These are phyloP conservation scores for Hortaea werneckii DNA, from an alignment of 2,329 filamentous ascomycete species.

Conservation along the genomic window DNA sequence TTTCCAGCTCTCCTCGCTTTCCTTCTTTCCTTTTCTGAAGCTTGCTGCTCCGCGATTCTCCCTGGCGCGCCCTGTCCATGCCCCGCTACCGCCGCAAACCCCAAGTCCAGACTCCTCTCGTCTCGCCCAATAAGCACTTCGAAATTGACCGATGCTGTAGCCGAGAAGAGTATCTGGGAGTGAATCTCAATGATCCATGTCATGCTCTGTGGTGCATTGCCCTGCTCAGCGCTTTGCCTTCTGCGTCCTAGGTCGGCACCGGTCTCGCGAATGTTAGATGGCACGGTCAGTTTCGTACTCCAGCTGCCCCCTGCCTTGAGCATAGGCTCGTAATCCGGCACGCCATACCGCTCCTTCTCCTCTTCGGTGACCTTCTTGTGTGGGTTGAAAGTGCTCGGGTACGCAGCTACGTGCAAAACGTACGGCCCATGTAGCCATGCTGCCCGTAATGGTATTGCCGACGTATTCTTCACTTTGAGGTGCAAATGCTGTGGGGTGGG, in stretches of 20 bases:
- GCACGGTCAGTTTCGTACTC: constrained; percentile 69
- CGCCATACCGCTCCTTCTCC: constrained; percentile 35
- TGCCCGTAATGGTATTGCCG: constrained; percentile 78
- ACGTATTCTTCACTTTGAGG: constrained; percentile 85
- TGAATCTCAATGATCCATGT: constrained; percentile 87
- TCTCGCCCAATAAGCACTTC: constrained; percentile 81
- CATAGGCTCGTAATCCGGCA: constrained; percentile 90
- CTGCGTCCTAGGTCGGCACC: constrained; percentile 34
- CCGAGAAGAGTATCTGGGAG: constrained; percentile 90
- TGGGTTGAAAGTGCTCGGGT: constrained; percentile 73
- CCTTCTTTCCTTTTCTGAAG: constrained; percentile 30
- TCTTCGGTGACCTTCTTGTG: constrained; percentile 65
- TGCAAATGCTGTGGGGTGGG: constrained; percentile 72
- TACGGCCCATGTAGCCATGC: constrained; percentile 97
- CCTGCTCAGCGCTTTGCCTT: constrained; percentile 28
- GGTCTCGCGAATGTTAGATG: constrained; percentile 61
- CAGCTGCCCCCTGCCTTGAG: constrained; percentile 88
- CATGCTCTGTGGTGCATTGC: constrained; percentile 43
- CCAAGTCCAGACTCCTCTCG: constrained; percentile 66
- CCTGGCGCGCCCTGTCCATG: constrained; percentile 50
- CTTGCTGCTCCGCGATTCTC: constrained; percentile 63
- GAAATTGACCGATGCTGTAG: constrained; percentile 75
- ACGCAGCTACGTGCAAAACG: constrained; percentile 75
- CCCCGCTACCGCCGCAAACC: constrained; percentile 46
- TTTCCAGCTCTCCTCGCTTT: constrained; percentile 52